Percentiles rank a stretch among this genome's conserved stretches.
These are phyloP conservation scores for Macrolepiota fuliginosa DNA, from an alignment of 768 basidiomycete species.

Conservation along the genomic window DNA sequence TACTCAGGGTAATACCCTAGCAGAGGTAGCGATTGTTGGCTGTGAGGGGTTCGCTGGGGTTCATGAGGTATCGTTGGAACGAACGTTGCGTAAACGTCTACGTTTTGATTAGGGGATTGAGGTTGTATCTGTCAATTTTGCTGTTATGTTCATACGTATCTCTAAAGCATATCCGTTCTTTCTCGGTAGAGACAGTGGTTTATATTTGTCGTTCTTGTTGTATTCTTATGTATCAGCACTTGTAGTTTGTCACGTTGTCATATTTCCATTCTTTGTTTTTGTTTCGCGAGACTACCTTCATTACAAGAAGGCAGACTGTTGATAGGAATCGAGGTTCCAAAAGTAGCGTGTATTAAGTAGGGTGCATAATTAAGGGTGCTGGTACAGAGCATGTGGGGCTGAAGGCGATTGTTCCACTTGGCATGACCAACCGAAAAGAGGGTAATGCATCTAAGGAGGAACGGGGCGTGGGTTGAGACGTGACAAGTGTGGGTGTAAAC, in stretches of 20 bases:
- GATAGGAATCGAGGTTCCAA: neutral
- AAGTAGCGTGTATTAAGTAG: neutral
- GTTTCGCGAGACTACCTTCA: too few species aligned
- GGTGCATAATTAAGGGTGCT: neutral
- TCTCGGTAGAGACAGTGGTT: neutral
- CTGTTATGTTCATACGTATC: neutral
- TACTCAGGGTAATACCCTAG: slow-evolving; percentile 22
- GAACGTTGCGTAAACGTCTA: slow-evolving; percentile 7
- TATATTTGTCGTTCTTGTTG: neutral
- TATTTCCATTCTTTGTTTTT: neutral
- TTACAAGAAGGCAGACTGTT: too few species aligned
- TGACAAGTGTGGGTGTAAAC: neutral
- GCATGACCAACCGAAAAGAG: neutral
- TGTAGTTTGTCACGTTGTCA: neutral
- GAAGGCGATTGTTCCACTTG: neutral
- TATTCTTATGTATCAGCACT: slow-evolving; percentile 2
- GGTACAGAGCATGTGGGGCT: neutral
- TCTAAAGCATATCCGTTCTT: neutral
- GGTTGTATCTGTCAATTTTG: neutral
- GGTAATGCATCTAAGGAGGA: neutral
- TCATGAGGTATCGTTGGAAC: slow-evolving; percentile 2
- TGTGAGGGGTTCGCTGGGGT: slow-evolving; percentile 32
- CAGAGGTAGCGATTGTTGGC: slow-evolving; percentile 34
- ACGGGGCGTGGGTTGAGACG: neutral
- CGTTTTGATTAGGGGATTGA: slow-evolving; percentile 7